Evolutionary conservation across 2,329 filamentous ascomycete species (phyloP), one percentile per base, ranked within the genome.

Genomic region (Pseudogymnoascus sp.): DNA sequence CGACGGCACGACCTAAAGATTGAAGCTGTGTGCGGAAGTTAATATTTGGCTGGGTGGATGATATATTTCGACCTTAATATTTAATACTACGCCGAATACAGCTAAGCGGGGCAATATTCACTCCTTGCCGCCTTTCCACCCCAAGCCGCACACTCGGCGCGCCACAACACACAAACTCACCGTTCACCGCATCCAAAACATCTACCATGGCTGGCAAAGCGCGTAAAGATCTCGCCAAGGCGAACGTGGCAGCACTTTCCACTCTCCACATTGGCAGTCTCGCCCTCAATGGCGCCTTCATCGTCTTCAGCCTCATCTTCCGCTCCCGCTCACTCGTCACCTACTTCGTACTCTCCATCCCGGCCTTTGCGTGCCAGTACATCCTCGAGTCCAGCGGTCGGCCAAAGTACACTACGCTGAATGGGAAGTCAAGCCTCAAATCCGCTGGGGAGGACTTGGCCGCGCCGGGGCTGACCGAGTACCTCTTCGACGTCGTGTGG

Each of bases 401-500:
- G 9, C 95, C 95, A 23, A 87, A 80, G 65, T 90, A 88, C 73
- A 84, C 86, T 68, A 74, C 86, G 21, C 77, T 78, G 26, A 87
- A 85, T 59, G 70, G 67, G 38, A 63, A 63, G 15, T 70, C 70
- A 44, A 65, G 69, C 2, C 80, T 97, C 66, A 87, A 85, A 73
- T 85, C 83, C 33, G 80, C 90, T 0, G 93, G 95, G 46, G 93
- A 97, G 74, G 95, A 99, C 75, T 84, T 99, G 61, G 86, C 89
- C 62, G 90, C 91, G 9, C 83, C 88, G 35, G 95, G 95, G 4
- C 78, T 99, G 79, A 97, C 93, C 10, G 95, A 97, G 77, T 97
- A 96, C 80, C 91, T 97, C 89, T 99, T 96, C 83, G 95, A 99
- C 77, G 85, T 96, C 60, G 80, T 96, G 62, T 97, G 96, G 84